Base-by-base conservation (phyloP, 2,329 filamentous ascomycete species). In the Trichophaea hybrida region DNA sequence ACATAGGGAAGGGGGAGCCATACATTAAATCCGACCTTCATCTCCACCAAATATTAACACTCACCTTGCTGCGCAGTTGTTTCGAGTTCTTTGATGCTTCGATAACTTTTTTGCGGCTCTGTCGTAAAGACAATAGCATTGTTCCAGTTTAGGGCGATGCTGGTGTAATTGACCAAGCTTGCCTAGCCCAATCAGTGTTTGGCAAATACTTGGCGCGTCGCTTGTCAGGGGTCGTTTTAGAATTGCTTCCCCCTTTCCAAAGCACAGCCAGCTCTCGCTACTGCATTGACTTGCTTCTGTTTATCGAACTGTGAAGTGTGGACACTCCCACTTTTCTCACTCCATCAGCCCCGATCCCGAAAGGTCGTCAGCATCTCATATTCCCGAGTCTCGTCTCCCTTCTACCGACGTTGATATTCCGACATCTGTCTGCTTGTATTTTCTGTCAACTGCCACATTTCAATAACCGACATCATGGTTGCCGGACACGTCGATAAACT, bases 11-110 rank as follows among this genome's bases (percentile, higher is more conserved):
- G 24, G 5, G 50, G 17, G 49, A 58, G 61, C 60, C 73, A 64
- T 75, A 94, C 91, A 83, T 93, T 94, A 74, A 97, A 98, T 75
- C 97, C 91, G 67, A 90, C 97, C 86, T 97, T 98, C 93, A 98
- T 98, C 62, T 65, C 49, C 48, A n/a, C 48, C 13, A 24, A 24
- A 33, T 15, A 13, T 51, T 6, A 17, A n/a, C 12, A 17, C 32
- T 24, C 31, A 6, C 32, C 32, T 13, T 51, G 48, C 32, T 51
- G 15, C 48, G n/a, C 4, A 31, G 48, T n/a, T 13, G n/a, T 51
- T n/a, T 51, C 15, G 32, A 13, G 40, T 17, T 46, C 40, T 46
- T 13, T 17, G 24, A 17, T 46, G 24, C 40, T 17, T 46, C 40
- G 32, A 24, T 51, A 51, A 51, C 32, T 51, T 51, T 51, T 51